phyloP scores from a whole-genome alignment of 345 rosid genomes.

The Aethionema arabicum region DNA sequence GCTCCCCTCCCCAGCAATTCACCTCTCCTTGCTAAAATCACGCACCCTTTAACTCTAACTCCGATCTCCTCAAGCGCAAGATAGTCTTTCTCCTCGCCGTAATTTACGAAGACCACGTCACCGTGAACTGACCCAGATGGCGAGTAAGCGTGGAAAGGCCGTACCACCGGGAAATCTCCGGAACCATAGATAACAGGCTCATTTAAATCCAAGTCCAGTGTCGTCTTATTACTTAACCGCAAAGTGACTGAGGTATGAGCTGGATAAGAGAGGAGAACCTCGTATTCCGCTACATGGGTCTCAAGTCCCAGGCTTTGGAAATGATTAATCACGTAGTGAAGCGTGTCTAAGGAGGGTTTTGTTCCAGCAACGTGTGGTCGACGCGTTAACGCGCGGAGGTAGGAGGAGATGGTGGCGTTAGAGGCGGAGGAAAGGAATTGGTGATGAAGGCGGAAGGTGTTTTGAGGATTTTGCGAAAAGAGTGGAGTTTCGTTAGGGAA shows the following conservation, averaged over 20 bases:
- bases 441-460: conserved; percentile 43
- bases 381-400: conserved; percentile 76
- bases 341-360: conserved; percentile 49
- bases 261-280: conserved; percentile 74
- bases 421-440: conserved; percentile 68
- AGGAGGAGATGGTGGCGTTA: conserved; percentile 67
- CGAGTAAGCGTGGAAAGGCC: conserved; percentile 89
- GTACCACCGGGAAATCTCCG: conserved; percentile 37
- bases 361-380: conserved; percentile 94
- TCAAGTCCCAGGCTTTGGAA: conserved; percentile 56
- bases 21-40: conserved; percentile 69
- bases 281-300: conserved; percentile 54
- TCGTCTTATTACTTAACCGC: conserved; percentile 54
- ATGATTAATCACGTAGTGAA: conserved; percentile 56
- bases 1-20: conserved; percentile 57
- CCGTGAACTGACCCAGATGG: conserved; percentile 73
- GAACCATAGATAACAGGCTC: conserved; percentile 36
- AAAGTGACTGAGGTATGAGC: conserved; percentile 46
- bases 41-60: conserved; percentile 57
- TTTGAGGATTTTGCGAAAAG: conserved; percentile 30
- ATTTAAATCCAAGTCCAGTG: conserved; percentile 40
- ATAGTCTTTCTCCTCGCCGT: conserved; percentile 79
- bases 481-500: conserved; percentile 35
- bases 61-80: conserved; percentile 53
- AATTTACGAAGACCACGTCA: conserved; percentile 63